These are phyloP conservation scores for Kluyveromyces lactis DNA, from an alignment of 805 yeast species.

Conservation along the genomic window DNA sequence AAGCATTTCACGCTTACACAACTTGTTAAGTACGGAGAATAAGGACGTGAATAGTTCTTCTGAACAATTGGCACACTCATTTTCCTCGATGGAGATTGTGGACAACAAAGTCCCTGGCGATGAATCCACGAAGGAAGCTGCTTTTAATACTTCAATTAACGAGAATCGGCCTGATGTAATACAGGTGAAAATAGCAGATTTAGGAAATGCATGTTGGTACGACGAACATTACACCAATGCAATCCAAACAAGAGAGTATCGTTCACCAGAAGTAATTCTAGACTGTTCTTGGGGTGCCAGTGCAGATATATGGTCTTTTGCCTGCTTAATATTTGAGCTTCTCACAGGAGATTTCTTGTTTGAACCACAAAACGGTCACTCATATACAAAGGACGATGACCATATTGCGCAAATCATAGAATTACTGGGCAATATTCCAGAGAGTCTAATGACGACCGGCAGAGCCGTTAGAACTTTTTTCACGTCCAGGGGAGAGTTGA, in stretches of 20 bases:
- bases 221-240: slow-evolving; percentile 78
- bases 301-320: slow-evolving; percentile 94
- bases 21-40: background rate
- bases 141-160: too few species aligned
- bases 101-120: background rate
- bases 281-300: slow-evolving; percentile 92
- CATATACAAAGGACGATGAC: slow-evolving; percentile 86
- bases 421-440: slow-evolving; percentile 61
- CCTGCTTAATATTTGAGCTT: slow-evolving; percentile 83
- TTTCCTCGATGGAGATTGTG: slow-evolving; percentile 4
- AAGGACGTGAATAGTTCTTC: background rate
- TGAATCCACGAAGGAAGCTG: background rate
- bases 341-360: slow-evolving; percentile 91
- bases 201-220: slow-evolving; percentile 86
- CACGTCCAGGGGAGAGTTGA: slow-evolving; percentile 60
- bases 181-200: slow-evolving; percentile 82
- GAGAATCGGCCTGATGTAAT: slow-evolving; percentile 37
- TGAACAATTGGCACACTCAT: slow-evolving; percentile 2
- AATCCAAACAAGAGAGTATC: slow-evolving; percentile 85
- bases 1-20: background rate
- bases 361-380: slow-evolving; percentile 71
- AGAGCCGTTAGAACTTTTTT: slow-evolving; percentile 54
- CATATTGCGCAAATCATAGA: slow-evolving; percentile 95
- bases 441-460: slow-evolving; percentile 48
- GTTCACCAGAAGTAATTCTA: slow-evolving; percentile 80